Evolutionary conservation across 495 filamentous ascomycete species (phyloP).

Genomic region (Annulohypoxylon moriforme): DNA sequence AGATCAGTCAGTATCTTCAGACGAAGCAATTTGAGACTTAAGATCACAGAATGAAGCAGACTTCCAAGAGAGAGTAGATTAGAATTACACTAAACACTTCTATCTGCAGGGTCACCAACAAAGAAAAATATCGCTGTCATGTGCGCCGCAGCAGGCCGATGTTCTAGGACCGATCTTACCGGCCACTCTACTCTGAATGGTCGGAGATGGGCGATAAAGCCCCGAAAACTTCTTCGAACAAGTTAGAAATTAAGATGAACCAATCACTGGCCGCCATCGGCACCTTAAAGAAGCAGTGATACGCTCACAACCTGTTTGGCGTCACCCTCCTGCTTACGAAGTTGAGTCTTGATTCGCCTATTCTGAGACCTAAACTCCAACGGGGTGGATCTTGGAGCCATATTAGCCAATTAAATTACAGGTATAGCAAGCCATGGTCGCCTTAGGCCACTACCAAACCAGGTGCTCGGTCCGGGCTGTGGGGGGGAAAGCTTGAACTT

Average conservation of each 20-base stretch:
- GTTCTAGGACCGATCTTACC: conserved; percentile 36
- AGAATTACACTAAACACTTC: not conserved
- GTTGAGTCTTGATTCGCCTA: conserved; percentile 17
- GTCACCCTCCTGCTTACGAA: conserved; percentile 17
- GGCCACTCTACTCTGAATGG: conserved; percentile 11
- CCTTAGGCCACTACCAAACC: not conserved
- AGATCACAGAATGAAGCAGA: not conserved
- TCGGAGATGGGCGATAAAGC: conserved; percentile 9
- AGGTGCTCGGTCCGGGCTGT: not conserved
- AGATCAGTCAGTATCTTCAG: not conserved
- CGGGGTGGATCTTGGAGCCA: conserved; percentile 2
- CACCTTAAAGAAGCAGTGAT: conserved; percentile 14
- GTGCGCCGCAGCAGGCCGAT: conserved; percentile 30
- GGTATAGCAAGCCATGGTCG: not conserved
- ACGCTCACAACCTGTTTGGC: conserved; percentile 14
- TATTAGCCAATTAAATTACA: not conserved
- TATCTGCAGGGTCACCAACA: conserved; percentile 21
- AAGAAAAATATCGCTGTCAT: conserved; percentile 29
- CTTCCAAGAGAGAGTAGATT: not conserved
- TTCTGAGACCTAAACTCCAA: not conserved
- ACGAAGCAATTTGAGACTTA: not conserved
- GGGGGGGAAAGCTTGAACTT: not conserved
- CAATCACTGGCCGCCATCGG: conserved; percentile 27
- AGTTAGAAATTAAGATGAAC: conserved; percentile 1
- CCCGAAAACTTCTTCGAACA: conserved; percentile 6